These are phyloP conservation scores for Alternaria novae-zelandiae DNA, from an alignment of 2,329 filamentous ascomycete species.

Conservation along the genomic window DNA sequence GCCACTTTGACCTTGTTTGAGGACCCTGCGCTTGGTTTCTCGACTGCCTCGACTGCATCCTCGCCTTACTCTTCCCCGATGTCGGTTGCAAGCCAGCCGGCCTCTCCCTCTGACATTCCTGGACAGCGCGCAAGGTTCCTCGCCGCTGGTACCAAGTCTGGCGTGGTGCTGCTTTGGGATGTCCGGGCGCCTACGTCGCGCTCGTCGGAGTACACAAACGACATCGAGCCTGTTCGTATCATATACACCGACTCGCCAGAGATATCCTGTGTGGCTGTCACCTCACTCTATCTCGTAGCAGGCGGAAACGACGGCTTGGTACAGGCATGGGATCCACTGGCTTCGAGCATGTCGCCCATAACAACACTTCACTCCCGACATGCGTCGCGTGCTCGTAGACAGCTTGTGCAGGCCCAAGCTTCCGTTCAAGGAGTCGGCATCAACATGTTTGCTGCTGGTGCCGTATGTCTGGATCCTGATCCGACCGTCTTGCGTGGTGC, in stretches of 20 bases:
- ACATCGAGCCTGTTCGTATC: slow-evolving; percentile 73
- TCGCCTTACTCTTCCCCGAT: slow-evolving; percentile 62
- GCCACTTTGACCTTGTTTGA: slow-evolving; percentile 75
- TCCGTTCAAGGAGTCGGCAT: slow-evolving; percentile 71
- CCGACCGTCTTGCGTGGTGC: slow-evolving; percentile 84
- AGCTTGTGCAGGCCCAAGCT: slow-evolving; percentile 70
- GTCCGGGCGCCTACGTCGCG: slow-evolving; percentile 69
- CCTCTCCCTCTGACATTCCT: slow-evolving; percentile 69
- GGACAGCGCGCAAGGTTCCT: slow-evolving; percentile 83
- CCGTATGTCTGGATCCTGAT: slow-evolving; percentile 86
- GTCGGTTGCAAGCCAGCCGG: slow-evolving; percentile 55
- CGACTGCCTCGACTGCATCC: slow-evolving; percentile 60
- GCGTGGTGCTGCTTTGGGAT: slow-evolving; percentile 84
- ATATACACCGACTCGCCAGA: slow-evolving; percentile 91
- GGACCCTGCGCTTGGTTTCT: slow-evolving; percentile 73
- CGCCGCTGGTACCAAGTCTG: slow-evolving; percentile 79
- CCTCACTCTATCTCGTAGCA: slow-evolving; percentile 86
- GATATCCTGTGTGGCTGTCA: slow-evolving; percentile 81
- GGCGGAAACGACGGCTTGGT: slow-evolving; percentile 94
- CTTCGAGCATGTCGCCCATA: slow-evolving; percentile 77
- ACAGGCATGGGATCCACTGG: slow-evolving; percentile 95
- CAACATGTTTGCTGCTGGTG: slow-evolving; percentile 81
- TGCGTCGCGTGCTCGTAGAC: slow-evolving; percentile 79
- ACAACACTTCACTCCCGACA: slow-evolving; percentile 87
- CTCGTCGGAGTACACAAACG: slow-evolving; percentile 62